These are phyloP conservation scores for Rhizopogon sp. DNA, from an alignment of 768 basidiomycete genomes.

Conservation along the genomic window DNA sequence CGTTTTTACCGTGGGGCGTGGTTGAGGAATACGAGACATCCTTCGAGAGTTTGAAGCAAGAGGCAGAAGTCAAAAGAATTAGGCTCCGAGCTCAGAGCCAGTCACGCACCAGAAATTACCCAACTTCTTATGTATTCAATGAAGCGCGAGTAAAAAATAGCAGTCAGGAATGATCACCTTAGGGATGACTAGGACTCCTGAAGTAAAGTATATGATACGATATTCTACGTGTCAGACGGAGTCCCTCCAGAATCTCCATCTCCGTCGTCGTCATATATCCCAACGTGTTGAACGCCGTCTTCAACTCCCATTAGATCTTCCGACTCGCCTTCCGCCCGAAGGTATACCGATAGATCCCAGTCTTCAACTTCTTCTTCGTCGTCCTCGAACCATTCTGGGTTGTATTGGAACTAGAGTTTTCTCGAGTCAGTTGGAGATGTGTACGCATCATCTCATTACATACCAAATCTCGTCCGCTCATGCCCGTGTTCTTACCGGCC, in stretches of 20 bases:
- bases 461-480: conserved; percentile 95
- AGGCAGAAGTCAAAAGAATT: not conserved
- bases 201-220: conserved; percentile 1
- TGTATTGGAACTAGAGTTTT: conserved; percentile 78
- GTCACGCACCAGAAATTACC: not conserved
- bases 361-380: conserved; percentile 47
- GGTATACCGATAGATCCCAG: conserved; percentile 55
- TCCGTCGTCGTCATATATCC: conserved; percentile 15
- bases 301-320: conserved; percentile 30
- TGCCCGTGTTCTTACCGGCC: conserved; percentile 87
- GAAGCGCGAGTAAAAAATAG: not conserved
- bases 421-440: conserved; percentile 4
- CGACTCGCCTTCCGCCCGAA: conserved; percentile 28
- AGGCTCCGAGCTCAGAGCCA: not conserved
- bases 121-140: not conserved
- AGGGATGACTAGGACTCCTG: not conserved
- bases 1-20: conserved; percentile 24
- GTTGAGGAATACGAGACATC: conserved; percentile 40
- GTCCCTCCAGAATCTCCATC: conserved; percentile 1
- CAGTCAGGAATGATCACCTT: no score
- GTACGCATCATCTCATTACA: conserved; percentile 17
- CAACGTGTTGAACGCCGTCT: conserved; percentile 9
- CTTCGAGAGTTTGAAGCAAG: not conserved
- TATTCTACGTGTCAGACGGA: not conserved
- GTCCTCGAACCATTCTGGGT: conserved; percentile 91